Evolutionary conservation across 2,329 filamentous ascomycete species (phyloP).

Genomic region (Juglanconis juglandina): DNA sequence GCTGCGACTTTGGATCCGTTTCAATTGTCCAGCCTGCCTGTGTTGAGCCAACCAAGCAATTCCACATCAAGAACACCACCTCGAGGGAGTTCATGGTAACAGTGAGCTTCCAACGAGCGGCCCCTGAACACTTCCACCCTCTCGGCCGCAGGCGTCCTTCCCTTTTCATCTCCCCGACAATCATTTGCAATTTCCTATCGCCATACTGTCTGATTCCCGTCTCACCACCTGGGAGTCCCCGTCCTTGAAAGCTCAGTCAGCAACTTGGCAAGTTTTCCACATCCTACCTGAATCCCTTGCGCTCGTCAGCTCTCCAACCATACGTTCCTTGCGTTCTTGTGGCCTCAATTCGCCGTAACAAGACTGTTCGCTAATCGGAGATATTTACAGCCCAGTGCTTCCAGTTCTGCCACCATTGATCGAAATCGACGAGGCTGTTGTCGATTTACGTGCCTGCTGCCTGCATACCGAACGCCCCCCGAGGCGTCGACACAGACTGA

Average conservation of each 20-base stretch:
- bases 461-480: background rate
- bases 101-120: slow-evolving; percentile 41
- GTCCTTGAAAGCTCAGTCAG: slow-evolving; percentile 6
- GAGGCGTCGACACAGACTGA: slow-evolving; percentile 11
- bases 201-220: slow-evolving; percentile 16
- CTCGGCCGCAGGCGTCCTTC: slow-evolving; percentile 57
- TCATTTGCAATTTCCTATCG: slow-evolving; percentile 32
- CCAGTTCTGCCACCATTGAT: background rate
- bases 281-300: background rate
- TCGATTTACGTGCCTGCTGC: background rate
- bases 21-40: slow-evolving; percentile 20
- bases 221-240: slow-evolving; percentile 6
- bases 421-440: background rate
- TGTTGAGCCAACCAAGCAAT: slow-evolving; percentile 22
- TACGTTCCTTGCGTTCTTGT: background rate
- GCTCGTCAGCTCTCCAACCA: background rate
- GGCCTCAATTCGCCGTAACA: background rate
- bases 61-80: slow-evolving; percentile 8
- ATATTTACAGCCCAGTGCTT: no score
- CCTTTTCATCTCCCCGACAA: slow-evolving; percentile 33
- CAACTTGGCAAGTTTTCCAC: slow-evolving; percentile 16
- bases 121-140: slow-evolving; percentile 35
- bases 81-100: slow-evolving; percentile 39
- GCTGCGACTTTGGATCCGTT: slow-evolving; percentile 17
- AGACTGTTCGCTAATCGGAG: background rate